phyloP scores from a whole-genome alignment of 352 stramenopile species.

The Blastocystis sp. region DNA sequence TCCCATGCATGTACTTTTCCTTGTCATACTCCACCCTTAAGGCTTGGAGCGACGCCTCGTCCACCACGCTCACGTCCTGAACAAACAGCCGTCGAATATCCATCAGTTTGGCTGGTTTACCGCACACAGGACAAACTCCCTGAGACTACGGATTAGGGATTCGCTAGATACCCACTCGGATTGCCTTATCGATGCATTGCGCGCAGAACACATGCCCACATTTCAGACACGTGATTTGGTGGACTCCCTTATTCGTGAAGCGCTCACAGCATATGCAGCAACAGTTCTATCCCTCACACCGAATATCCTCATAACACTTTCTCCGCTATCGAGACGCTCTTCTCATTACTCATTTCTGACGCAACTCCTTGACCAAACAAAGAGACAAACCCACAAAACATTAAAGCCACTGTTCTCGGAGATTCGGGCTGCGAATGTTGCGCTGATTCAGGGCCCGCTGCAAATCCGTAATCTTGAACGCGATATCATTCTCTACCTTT shows the following conservation, averaged over 20 bases:
- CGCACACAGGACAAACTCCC: constrained; percentile 21
- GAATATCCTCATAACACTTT: neutral
- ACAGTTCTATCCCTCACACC: constrained; percentile 1
- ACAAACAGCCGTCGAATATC: constrained; percentile 31
- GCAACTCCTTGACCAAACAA: constrained; percentile 42
- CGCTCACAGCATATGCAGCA: constrained; percentile 46
- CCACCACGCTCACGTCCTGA: neutral
- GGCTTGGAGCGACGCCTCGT: neutral
- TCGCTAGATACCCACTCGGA: neutral
- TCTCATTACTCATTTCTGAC: neutral
- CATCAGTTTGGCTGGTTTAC: constrained; percentile 22
- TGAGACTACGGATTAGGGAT: neutral
- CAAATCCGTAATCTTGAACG: constrained; percentile 33
- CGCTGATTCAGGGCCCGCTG: constrained; percentile 42
- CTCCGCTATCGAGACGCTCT: neutral
- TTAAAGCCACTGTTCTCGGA: constrained; percentile 56
- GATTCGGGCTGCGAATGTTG: constrained; percentile 46
- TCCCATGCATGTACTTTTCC: neutral
- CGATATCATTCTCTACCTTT: constrained; percentile 52
- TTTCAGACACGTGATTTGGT: constrained; percentile 49
- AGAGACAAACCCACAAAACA: neutral
- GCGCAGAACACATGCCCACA: constrained; percentile 57
- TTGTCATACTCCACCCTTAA: neutral
- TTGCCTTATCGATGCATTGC: constrained; percentile 21
- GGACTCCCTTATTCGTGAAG: constrained; percentile 20